Evolutionary conservation across 495 filamentous ascomycete species (phyloP).

Genomic region (Delitschia confertaspora): DNA sequence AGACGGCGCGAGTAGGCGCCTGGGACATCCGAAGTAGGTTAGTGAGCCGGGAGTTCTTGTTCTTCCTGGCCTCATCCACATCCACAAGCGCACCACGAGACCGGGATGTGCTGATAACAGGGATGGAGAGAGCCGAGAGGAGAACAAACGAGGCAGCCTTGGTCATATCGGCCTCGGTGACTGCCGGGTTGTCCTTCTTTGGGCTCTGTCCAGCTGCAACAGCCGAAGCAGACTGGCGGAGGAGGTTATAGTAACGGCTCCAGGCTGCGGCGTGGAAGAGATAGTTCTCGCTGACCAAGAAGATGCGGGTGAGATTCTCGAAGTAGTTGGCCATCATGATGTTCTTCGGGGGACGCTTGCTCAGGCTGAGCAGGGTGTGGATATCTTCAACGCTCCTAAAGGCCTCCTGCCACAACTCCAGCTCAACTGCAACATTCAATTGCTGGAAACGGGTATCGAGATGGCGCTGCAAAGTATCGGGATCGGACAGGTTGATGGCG

Average conservation of each 20-base stretch:
- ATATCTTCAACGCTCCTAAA: constrained; percentile 99
- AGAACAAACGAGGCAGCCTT: constrained; percentile 90
- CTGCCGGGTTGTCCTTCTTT: constrained; percentile 91
- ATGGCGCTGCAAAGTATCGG: constrained; percentile 93
- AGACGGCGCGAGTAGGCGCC: constrained; percentile 75
- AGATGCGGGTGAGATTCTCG: constrained; percentile 96
- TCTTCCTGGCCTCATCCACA: constrained; percentile 94
- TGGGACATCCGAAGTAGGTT: constrained; percentile 88
- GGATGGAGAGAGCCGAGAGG: constrained; percentile 90
- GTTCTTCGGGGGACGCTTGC: constrained; percentile 99
- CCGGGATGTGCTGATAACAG: constrained; percentile 95
- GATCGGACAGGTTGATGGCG: constrained; percentile 96
- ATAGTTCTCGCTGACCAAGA: constrained; percentile 98
- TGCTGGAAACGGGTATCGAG: constrained; percentile 97
- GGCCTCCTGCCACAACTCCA: constrained; percentile 98
- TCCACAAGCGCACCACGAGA: constrained; percentile 93
- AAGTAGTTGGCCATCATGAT: constrained; percentile 99
- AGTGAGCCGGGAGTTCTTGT: constrained; percentile 95
- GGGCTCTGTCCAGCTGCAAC: constrained; percentile 72
- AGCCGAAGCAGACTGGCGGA: constrained; percentile 79
- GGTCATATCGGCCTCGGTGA: constrained; percentile 78
- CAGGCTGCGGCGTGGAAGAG: constrained; percentile 97
- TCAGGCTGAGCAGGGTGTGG: constrained; percentile 93
- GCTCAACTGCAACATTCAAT: constrained; percentile 92
- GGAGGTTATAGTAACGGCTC: constrained; percentile 92